Conservation (phyloP, 2,329 filamentous ascomycete species). For the Teratosphaeria nubilosa region DNA sequence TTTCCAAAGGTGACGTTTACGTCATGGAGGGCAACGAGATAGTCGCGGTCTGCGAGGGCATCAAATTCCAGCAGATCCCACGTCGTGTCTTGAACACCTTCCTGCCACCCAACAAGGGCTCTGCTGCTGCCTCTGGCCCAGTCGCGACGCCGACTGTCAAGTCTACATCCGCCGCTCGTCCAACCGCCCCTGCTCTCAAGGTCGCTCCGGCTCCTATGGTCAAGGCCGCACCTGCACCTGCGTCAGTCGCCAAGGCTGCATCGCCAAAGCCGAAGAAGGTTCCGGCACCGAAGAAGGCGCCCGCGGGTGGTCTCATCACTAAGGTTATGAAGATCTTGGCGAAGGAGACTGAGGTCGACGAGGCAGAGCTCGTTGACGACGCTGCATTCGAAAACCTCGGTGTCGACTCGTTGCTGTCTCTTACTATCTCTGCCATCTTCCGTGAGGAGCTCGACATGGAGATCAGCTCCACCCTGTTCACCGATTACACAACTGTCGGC, state of each 20-base stretch:
- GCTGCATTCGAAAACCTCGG: slow-evolving; percentile 53
- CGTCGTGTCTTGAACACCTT: slow-evolving; percentile 57
- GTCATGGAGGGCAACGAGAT: slow-evolving; percentile 50
- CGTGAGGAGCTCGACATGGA: slow-evolving; percentile 52
- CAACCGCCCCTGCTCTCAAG: slow-evolving; percentile 8
- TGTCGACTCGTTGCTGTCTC: slow-evolving; percentile 51
- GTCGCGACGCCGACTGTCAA: slow-evolving; percentile 20
- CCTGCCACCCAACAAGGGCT: slow-evolving; percentile 47
- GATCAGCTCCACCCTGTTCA: slow-evolving; percentile 49
- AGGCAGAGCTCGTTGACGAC: slow-evolving; percentile 49
- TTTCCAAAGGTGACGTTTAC: slow-evolving; percentile 51
- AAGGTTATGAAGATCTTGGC: slow-evolving; percentile 57
- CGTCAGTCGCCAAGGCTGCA: slow-evolving; percentile 7
- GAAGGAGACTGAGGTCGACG: slow-evolving; percentile 52
- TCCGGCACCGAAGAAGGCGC: slow-evolving; percentile 39
- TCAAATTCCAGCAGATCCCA: slow-evolving; percentile 59
- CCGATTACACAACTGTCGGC: slow-evolving; percentile 49
- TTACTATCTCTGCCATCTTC: slow-evolving; percentile 53
- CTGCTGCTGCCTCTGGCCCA: slow-evolving; percentile 22
- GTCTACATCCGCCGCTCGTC: slow-evolving; percentile 6
- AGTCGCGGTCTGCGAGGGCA: slow-evolving; percentile 48
- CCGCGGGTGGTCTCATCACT: slow-evolving; percentile 35
- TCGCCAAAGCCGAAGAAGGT: slow-evolving; percentile 32
- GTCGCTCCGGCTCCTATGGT: slow-evolving; percentile 9
- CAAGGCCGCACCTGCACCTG: slow-evolving; percentile 12